phyloP scores from a whole-genome alignment of 441 rosid species.

The Pelargonium citronellum region DNA sequence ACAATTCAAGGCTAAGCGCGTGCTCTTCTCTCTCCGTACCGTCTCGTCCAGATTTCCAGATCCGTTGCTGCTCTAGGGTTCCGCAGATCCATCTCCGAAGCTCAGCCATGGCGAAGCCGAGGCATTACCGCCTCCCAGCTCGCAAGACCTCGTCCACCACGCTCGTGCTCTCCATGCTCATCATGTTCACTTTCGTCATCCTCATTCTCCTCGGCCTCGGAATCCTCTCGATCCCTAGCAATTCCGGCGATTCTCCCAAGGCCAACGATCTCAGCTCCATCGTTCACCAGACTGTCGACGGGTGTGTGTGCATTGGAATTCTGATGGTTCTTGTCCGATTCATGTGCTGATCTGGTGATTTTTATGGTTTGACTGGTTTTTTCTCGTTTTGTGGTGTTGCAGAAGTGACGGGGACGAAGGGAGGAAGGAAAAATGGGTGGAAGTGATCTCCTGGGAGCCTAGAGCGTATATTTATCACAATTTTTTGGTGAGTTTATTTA shows the following conservation, averaged over 20 bases:
- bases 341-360: no score
- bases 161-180: constrained; percentile 21
- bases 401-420: constrained; percentile 20
- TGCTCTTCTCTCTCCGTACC: no score
- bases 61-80: no score
- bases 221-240: constrained; percentile 23
- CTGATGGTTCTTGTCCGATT: neutral
- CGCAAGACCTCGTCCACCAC: constrained; percentile 23
- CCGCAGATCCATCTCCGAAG: neutral
- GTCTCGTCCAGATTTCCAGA: neutral
- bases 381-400: constrained; percentile 2
- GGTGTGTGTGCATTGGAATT: neutral
- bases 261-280: constrained; percentile 23
- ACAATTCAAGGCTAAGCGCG: no score
- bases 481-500: constrained; percentile 18
- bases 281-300: constrained; percentile 11
- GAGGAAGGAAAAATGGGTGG: constrained; percentile 29
- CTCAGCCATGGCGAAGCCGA: constrained; percentile 20
- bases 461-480: constrained; percentile 25
- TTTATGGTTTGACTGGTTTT: neutral
- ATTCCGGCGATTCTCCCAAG: constrained; percentile 14
- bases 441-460: constrained; percentile 31
- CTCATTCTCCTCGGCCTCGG: constrained; percentile 27
- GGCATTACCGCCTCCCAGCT: constrained; percentile 21
- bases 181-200: constrained; percentile 24